phyloP scores from a whole-genome alignment of 1,284 basidiomycete species.

The Moniliella sp. region DNA sequence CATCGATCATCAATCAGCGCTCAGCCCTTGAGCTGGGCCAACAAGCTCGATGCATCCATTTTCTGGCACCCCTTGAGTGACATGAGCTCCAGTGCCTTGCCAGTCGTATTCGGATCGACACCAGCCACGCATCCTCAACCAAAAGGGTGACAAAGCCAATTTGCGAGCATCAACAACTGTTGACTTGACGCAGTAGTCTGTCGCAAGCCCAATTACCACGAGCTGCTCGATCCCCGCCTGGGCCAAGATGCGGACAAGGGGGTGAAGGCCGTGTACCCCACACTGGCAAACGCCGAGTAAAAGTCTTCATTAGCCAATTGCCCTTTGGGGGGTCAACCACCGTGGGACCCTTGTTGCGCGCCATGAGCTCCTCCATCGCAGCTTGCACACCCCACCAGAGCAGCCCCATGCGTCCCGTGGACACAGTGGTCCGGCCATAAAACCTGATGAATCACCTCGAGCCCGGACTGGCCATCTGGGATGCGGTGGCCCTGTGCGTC shows the following conservation, averaged over 20 bases:
- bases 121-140: slow-evolving; percentile 10
- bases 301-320: slow-evolving; percentile 38
- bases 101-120: slow-evolving; percentile 2
- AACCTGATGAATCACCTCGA: slow-evolving; percentile 37
- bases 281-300: slow-evolving; percentile 38
- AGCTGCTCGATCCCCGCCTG: slow-evolving; percentile 35
- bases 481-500: slow-evolving; percentile 12
- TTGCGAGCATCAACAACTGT: slow-evolving; percentile 38
- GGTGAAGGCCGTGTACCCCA: slow-evolving; percentile 1
- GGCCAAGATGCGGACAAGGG: neutral
- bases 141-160: slow-evolving; percentile 37
- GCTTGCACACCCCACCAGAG: slow-evolving; percentile 36
- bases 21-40: too few relatives aligned
- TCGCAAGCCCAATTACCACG: slow-evolving; percentile 44
- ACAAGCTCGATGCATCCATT: too few relatives aligned
- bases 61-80: too few relatives aligned
- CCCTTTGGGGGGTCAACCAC: slow-evolving; percentile 8
- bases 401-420: slow-evolving; percentile 34
- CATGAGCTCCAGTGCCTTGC: neutral
- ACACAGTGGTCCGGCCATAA: slow-evolving; percentile 49
- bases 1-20: too few relatives aligned
- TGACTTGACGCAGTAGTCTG: slow-evolving; percentile 43
- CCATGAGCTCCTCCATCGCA: slow-evolving; percentile 14
- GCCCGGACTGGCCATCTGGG: slow-evolving; percentile 31
- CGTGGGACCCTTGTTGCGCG: neutral